Conservation (phyloP, 1,139 yeast genomes). For the Candida mesenterica region DNA sequence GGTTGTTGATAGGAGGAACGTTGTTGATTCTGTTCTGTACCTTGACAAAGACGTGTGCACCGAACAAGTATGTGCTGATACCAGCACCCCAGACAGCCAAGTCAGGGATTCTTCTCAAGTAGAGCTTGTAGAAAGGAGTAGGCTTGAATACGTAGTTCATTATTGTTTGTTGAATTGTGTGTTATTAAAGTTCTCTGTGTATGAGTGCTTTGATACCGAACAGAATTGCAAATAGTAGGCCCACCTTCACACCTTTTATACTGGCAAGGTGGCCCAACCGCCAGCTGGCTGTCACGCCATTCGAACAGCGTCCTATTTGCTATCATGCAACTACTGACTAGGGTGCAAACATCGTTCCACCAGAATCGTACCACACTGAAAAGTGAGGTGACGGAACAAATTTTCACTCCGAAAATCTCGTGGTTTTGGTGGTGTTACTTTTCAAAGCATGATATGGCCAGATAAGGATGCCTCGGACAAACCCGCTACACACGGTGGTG, state of each 20-base stretch:
- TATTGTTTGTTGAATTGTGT: conserved; percentile 1
- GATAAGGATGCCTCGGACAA: too few species aligned
- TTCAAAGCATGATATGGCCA: too few species aligned
- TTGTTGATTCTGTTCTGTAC: conserved; percentile 23
- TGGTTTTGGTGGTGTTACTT: neutral
- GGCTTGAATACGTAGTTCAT: conserved; percentile 11
- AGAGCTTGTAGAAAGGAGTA: conserved; percentile 24
- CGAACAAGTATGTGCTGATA: conserved; percentile 32
- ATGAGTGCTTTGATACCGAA: neutral
- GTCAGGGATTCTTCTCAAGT: conserved; percentile 32
- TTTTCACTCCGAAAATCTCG: neutral
- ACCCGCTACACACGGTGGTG: too few species aligned
- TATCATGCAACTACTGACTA: too few species aligned
- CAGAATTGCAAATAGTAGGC: too few species aligned
- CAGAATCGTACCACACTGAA: too few species aligned
- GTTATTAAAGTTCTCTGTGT: neutral
- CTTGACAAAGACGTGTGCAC: conserved; percentile 36
- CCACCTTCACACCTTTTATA: too few species aligned
- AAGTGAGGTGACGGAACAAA: too few species aligned
- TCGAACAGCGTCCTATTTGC: neutral
- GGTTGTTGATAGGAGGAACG: conserved; percentile 28
- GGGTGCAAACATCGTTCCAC: too few species aligned
- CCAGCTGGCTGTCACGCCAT: neutral
- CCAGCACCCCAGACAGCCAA: conserved; percentile 34
- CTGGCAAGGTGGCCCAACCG: too few species aligned